Base-by-base conservation (phyloP, 1,284 basidiomycete genomes). In the Stygiomarasmius scandens region DNA sequence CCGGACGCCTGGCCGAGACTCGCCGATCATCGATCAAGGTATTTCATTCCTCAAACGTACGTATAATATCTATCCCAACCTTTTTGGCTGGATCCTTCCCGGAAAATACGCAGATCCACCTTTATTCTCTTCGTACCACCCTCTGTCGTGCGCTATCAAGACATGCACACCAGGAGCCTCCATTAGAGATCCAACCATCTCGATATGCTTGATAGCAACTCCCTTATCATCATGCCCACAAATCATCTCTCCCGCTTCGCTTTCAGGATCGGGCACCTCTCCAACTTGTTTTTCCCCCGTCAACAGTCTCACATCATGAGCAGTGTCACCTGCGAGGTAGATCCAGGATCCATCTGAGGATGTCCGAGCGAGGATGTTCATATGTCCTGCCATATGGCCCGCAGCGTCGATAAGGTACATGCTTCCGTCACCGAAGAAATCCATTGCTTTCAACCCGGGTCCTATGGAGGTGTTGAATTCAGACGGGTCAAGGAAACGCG, bases 351-450 rank as follows among this genome's bases (percentile, higher is more conserved):
- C 83, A 49, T 82, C 76, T 9, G 74, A 41, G 9, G 81, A 83
- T 20, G 84, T 86, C 46, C 85, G 79, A 20, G 73, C 80, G 16
- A 86, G 76, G 27, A 80, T 63, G 58, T 80, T 83, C 54, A 86
- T 59, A 62, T 85, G 83, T 0, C 84, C 83, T 0, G 72, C 65
- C 24, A 81, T 69, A 66, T 85, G 83, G 0, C 83, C 83, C 10
- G 81, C 77, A 5, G 83, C 75, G 60, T 85, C 78, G 56, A 86
- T 71, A 56, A 86, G 68, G 64, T 83, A 83, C 46, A 84, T 56
- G 58, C 78, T 81, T 2, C 84, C 85, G 60, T 87, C 85, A 14
- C 76, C 77, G 63, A 78, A 83, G 60, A 77, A 79, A 68, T 87
- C 84, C 22, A 78, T 62, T 6, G 78, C 77, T 44, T 69, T 73